Conservation (phyloP, 2,329 filamentous ascomycete species). For the Cercospora canescens region DNA sequence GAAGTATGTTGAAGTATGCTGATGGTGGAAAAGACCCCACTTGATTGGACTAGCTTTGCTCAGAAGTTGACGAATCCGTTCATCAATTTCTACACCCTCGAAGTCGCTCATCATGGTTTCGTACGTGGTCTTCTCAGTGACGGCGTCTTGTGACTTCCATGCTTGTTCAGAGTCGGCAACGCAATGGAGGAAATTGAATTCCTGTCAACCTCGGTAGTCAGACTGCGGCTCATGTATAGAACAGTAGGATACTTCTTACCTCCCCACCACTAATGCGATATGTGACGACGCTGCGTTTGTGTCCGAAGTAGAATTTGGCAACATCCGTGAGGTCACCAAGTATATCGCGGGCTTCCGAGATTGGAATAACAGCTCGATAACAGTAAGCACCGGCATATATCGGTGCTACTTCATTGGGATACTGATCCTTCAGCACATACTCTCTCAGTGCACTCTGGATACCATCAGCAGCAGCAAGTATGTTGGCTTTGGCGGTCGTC, state of each 20-base stretch:
- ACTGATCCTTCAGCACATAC: conserved; percentile 51
- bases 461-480: conserved; percentile 62
- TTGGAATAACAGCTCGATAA: conserved; percentile 63
- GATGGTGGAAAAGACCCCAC: conserved; percentile 53
- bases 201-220: background rate
- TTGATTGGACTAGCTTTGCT: conserved; percentile 41
- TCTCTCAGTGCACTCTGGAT: conserved; percentile 59
- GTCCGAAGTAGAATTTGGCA: background rate
- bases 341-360: conserved; percentile 38
- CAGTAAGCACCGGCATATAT: conserved; percentile 60
- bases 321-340: conserved; percentile 20
- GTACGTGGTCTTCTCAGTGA: background rate
- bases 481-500: conserved; percentile 40
- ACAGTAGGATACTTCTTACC: background rate
- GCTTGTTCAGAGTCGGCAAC: background rate
- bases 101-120: conserved; percentile 16
- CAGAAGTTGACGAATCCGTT: conserved; percentile 10
- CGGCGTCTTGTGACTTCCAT: background rate
- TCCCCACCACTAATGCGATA: conserved; percentile 3
- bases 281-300: background rate
- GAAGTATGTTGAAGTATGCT: conserved; percentile 40
- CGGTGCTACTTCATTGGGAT: conserved; percentile 46
- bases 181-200: conserved; percentile 7
- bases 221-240: background rate
- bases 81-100: conserved; percentile 1